These are phyloP conservation scores for Lagenidium giganteum DNA, from an alignment of 352 stramenopile genomes.

Conservation along the genomic window DNA sequence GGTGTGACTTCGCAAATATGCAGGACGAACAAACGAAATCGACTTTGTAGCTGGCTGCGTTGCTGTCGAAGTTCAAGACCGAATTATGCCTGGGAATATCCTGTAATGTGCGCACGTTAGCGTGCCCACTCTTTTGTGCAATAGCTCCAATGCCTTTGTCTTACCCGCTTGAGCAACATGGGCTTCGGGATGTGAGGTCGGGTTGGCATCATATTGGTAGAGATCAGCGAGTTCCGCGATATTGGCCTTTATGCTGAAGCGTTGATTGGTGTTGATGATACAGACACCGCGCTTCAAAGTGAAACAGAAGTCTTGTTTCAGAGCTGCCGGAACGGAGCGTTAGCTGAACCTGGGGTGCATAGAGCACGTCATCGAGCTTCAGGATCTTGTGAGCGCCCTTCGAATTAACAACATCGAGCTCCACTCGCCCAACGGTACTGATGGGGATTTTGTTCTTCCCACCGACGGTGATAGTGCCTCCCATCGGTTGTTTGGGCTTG, in stretches of 20 bases:
- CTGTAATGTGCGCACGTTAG: slow-evolving; percentile 2
- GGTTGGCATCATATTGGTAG: background rate
- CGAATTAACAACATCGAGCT: too few relatives aligned
- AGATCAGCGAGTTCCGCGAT: slow-evolving; percentile 2
- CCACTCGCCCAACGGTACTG: too few relatives aligned
- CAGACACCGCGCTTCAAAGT: slow-evolving; percentile 1
- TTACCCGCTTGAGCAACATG: slow-evolving; percentile 1
- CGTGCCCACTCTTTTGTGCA: too few relatives aligned
- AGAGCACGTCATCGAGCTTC: too few relatives aligned
- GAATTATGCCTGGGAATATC: slow-evolving; percentile 2
- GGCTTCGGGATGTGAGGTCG: background rate
- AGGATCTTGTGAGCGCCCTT: too few relatives aligned
- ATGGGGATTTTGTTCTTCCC: too few relatives aligned
- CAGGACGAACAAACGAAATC: slow-evolving; percentile 12
- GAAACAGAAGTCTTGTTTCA: slow-evolving; percentile 1
- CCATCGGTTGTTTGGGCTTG: slow-evolving; percentile 1
- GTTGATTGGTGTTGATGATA: slow-evolving; percentile 5
- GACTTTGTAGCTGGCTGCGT: background rate
- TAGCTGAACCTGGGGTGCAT: too few relatives aligned
- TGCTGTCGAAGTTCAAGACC: background rate
- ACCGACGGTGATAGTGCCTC: too few relatives aligned
- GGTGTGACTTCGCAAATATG: slow-evolving; percentile 20
- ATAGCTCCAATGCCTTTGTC: background rate
- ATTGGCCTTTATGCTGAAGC: slow-evolving; percentile 11
- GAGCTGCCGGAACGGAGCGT: too few relatives aligned